A percentile compares a stretch with the other conserved stretches of the same genome.
phyloP scores from a whole-genome alignment of 2,329 filamentous ascomycete species.

The Stachybotrys echinatus region DNA sequence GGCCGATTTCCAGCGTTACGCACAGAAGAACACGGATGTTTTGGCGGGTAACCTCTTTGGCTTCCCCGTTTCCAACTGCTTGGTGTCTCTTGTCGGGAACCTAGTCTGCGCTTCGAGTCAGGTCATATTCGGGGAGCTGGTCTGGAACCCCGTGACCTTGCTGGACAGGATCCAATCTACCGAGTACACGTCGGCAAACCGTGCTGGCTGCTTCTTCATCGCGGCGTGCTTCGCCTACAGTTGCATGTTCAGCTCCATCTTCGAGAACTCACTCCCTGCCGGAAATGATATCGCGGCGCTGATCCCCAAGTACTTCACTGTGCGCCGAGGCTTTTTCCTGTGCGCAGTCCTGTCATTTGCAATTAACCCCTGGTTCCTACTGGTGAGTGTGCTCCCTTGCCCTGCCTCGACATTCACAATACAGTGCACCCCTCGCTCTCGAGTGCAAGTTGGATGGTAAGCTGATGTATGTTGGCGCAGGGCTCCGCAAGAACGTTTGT shows the following conservation, averaged over 20 bases:
- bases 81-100: constrained; percentile 33
- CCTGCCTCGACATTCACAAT: too few species aligned
- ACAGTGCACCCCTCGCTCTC: too few species aligned
- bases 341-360: constrained; percentile 5
- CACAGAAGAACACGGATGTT: constrained; percentile 30
- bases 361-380: neutral
- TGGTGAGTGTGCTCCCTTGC: too few species aligned
- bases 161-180: constrained; percentile 23
- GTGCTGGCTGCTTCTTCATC: neutral
- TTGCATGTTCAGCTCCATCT: constrained; percentile 36
- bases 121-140: constrained; percentile 11
- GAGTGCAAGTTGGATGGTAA: too few species aligned
- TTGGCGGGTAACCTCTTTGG: constrained; percentile 30
- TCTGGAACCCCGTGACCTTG: constrained; percentile 21
- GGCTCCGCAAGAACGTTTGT: constrained; percentile 30
- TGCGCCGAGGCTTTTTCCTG: constrained; percentile 32
- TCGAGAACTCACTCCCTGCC: constrained; percentile 35
- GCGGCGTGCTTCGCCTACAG: constrained; percentile 27
- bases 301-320: constrained; percentile 32
- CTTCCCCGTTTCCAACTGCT: constrained; percentile 27
- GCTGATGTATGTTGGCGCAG: too few species aligned
- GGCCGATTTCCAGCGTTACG: constrained; percentile 38
- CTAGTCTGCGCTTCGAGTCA: constrained; percentile 26
- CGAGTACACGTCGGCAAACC: neutral
- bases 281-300: constrained; percentile 21